Evolutionary conservation across 116 monocot species (phyloP).

Genomic region (Phalaenopsis hybrid): DNA sequence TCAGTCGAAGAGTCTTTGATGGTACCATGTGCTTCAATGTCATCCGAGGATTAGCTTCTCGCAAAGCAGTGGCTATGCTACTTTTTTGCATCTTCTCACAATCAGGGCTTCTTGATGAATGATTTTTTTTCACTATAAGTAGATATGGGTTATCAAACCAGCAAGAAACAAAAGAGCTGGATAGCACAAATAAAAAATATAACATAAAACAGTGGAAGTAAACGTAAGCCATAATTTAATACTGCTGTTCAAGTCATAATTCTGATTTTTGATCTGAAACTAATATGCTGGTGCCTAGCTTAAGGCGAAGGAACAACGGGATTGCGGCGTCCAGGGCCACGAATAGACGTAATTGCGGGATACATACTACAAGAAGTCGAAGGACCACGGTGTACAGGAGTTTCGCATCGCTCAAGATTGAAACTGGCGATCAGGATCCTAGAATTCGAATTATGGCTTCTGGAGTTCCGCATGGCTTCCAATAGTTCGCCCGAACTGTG

Average conservation of each 20-base stretch:
- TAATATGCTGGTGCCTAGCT: too few species aligned
- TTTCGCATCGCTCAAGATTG: too few species aligned
- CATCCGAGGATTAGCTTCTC: slow-evolving; percentile 7
- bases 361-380: too few species aligned
- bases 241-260: neutral
- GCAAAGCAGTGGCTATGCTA: slow-evolving; percentile 12
- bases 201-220: neutral
- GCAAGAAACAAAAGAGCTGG: neutral
- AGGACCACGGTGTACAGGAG: too few species aligned
- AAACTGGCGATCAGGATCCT: too few species aligned
- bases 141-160: neutral
- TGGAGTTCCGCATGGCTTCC: too few species aligned
- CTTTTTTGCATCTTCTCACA: slow-evolving; percentile 18
- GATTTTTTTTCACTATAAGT: neutral
- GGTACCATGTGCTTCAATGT: slow-evolving; percentile 24
- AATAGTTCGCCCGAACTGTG: too few species aligned
- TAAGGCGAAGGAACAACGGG: too few species aligned
- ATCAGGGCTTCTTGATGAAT: slow-evolving; percentile 1
- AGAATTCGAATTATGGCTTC: too few species aligned
- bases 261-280: neutral
- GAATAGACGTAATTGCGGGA: too few species aligned
- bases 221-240: neutral
- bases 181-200: neutral
- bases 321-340: too few species aligned
- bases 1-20: slow-evolving; percentile 18